These are phyloP conservation scores for Ligustrum vulgare DNA, from an alignment of 257 asterid genomes.

Conservation along the genomic window DNA sequence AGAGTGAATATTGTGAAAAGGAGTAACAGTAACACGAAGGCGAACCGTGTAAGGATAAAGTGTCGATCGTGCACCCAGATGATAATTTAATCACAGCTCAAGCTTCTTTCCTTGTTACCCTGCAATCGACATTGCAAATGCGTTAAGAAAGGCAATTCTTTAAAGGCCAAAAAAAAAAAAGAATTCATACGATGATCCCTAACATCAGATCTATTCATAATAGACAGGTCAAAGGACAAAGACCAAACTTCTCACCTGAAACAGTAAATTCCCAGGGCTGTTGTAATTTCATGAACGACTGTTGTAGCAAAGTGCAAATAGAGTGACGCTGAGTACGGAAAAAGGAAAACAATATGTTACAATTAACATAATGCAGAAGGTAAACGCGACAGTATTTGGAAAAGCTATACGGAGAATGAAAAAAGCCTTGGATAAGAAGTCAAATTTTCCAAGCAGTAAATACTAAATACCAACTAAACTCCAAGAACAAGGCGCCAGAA, in stretches of 20 bases:
- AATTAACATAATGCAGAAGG: not conserved
- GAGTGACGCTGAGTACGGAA: conserved; percentile 55
- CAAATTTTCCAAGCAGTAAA: not conserved
- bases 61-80: not conserved
- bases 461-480: not conserved
- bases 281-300: conserved; percentile 86
- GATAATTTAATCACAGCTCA: conserved; percentile 30
- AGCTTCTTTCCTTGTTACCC: conserved; percentile 96
- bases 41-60: not conserved
- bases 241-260: conserved; percentile 65
- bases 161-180: too few relatives aligned
- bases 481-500: not conserved
- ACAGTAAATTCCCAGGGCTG: conserved; percentile 89
- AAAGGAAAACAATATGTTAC: conserved; percentile 12
- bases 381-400: not conserved
- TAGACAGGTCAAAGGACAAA: conserved; percentile 3
- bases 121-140: conserved; percentile 33
- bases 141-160: not conserved
- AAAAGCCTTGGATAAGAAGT: not conserved
- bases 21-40: not conserved
- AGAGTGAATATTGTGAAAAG: not conserved
- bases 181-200: not conserved
- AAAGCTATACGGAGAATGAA: not conserved
- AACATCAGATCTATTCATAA: not conserved
- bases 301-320: conserved; percentile 89